A percentile compares a stretch with the other conserved stretches of the same genome.
Evolutionary conservation across 2,329 filamentous ascomycete genomes (phyloP).

Genomic region (Pseudomassariella vexata): DNA sequence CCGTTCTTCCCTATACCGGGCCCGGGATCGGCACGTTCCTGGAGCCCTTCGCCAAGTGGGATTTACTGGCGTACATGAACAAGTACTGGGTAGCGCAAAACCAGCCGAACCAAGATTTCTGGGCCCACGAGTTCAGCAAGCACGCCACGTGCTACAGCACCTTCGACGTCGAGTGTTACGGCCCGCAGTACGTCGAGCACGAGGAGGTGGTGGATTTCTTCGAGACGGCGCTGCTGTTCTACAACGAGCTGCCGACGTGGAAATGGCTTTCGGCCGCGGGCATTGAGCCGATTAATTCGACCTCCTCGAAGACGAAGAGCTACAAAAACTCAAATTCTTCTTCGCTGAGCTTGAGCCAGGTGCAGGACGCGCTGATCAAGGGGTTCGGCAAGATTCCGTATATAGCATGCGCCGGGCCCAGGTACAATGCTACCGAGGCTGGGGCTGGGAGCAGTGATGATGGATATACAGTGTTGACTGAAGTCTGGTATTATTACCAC

Average conservation of each 20-base stretch:
- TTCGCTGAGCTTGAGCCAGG: conserved; percentile 37
- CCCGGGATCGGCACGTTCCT: conserved; percentile 54
- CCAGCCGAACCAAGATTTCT: conserved; percentile 53
- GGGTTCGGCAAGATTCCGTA: conserved; percentile 52
- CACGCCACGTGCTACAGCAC: conserved; percentile 63
- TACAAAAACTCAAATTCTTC: too few species aligned
- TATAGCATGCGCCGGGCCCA: conserved; percentile 54
- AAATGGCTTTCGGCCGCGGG: conserved; percentile 48
- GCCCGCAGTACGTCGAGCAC: conserved; percentile 48
- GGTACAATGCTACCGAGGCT: conserved; percentile 54
- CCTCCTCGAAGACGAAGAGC: conserved; percentile 36
- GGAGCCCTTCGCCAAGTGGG: conserved; percentile 48
- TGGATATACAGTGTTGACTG: conserved; percentile 50
- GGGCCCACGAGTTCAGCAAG: conserved; percentile 64
- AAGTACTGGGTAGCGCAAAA: conserved; percentile 57
- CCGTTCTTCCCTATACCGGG: conserved; percentile 54
- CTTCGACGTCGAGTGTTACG: conserved; percentile 61
- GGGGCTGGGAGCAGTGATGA: conserved; percentile 49
- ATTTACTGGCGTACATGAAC: conserved; percentile 61
- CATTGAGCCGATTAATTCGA: conserved; percentile 54
- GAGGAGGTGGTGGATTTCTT: conserved; percentile 60
- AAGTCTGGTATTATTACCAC: conserved; percentile 64
- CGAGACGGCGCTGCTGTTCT: conserved; percentile 53
- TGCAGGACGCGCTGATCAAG: conserved; percentile 44
- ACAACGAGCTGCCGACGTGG: conserved; percentile 53